Conservation (phyloP, 257 asterid genomes). For the Linaria vulgaris region DNA sequence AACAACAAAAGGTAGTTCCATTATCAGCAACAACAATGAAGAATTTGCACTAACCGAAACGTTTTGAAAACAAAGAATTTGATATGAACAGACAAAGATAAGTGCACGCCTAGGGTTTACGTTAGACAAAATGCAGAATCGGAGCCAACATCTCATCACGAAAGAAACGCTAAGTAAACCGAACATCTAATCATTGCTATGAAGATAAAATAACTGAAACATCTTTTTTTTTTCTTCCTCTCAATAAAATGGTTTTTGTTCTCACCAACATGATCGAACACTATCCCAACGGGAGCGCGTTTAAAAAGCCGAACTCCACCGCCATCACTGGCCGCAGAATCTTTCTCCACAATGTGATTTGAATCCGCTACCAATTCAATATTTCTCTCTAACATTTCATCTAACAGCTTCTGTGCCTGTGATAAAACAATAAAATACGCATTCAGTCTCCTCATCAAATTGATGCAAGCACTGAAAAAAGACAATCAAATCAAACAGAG, state of each 20-base stretch:
- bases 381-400: conserved; percentile 53
- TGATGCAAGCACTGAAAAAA: conserved; percentile 8
- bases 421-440: background rate
- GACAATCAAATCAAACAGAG: conserved; percentile 17
- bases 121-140: background rate
- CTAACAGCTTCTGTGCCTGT: conserved; percentile 66
- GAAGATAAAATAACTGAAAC: background rate
- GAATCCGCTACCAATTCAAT: conserved; percentile 51
- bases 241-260: background rate
- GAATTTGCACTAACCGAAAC: background rate
- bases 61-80: background rate
- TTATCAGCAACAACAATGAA: background rate
- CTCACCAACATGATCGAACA: conserved; percentile 60
- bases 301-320: conserved; percentile 76
- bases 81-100: background rate
- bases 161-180: background rate
- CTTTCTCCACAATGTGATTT: conserved; percentile 31
- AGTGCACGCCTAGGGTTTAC: no score
- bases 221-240: no score
- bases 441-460: conserved; percentile 2
- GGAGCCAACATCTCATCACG: no score
- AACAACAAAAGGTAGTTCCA: conserved; percentile 16
- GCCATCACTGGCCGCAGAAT: conserved; percentile 31
- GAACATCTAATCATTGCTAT: background rate
- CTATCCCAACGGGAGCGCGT: conserved; percentile 72